A percentile compares a stretch with the other conserved stretches of the same genome.
Evolutionary conservation across 2,329 filamentous ascomycete species (phyloP).

Genomic region (Fusarium musae): DNA sequence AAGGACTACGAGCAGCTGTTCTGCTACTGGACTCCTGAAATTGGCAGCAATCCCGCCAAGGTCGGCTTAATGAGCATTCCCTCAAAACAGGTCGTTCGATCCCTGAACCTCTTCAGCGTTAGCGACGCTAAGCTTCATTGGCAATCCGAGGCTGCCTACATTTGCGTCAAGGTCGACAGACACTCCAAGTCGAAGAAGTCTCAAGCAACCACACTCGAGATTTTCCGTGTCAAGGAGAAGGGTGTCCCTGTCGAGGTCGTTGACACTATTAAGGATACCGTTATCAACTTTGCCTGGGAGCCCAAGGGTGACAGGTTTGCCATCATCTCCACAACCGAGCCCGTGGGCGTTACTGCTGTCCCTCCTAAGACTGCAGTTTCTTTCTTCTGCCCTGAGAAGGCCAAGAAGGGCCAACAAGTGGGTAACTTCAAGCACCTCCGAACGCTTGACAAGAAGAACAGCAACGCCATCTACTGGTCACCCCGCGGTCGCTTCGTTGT

Average conservation of each 20-base stretch:
- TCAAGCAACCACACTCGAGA: constrained; percentile 94
- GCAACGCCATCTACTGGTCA: constrained; percentile 99
- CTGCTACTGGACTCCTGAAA: constrained; percentile 98
- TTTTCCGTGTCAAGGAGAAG: constrained; percentile 97
- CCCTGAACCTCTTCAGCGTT: constrained; percentile 97
- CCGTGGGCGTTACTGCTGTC: constrained; percentile 79
- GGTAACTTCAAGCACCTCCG: constrained; percentile 98
- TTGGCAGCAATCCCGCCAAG: constrained; percentile 97
- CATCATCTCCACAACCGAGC: constrained; percentile 93
- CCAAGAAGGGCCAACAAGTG: constrained; percentile 84
- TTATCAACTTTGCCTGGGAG: constrained; percentile 99
- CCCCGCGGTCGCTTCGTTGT: constrained; percentile 95
- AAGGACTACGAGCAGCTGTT: constrained; percentile 96
- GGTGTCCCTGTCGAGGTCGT: constrained; percentile 98
- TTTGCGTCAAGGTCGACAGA: constrained; percentile 98
- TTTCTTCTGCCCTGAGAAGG: constrained; percentile 97
- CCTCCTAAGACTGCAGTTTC: constrained; percentile 93
- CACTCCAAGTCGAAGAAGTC: constrained; percentile 99
- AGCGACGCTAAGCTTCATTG: constrained; percentile 98
- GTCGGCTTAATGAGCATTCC: constrained; percentile 97
- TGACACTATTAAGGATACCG: constrained; percentile 96
- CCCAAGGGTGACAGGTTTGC: constrained; percentile 98
- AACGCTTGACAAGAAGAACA: constrained; percentile 98
- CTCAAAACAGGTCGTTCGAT: constrained; percentile 92
- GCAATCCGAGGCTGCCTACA: constrained; percentile 93